A percentile compares a stretch with the other conserved stretches of the same genome.
Conservation (phyloP, 108 stramenopile genomes). For the Phaeodactylum tricornutum region DNA sequence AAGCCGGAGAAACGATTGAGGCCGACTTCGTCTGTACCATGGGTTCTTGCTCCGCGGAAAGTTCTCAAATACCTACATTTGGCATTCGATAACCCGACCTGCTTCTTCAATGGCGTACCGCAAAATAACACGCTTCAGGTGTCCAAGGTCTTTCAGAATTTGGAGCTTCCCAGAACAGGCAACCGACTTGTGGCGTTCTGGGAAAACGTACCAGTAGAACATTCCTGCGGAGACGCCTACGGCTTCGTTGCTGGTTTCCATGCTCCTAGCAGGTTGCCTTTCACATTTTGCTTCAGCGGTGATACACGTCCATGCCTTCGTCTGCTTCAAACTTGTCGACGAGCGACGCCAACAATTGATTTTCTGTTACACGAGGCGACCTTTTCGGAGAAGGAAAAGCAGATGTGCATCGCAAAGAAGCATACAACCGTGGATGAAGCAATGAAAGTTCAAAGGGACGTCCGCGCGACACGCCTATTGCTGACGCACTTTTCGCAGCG, state of each 20-base stretch:
- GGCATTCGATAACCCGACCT: neutral
- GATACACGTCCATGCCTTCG: constrained; percentile 60
- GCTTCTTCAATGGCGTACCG: constrained; percentile 2
- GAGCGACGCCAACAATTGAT: neutral
- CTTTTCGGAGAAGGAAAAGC: constrained; percentile 23
- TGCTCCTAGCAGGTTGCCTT: constrained; percentile 10
- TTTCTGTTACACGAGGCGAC: constrained; percentile 50
- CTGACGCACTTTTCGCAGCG: constrained; percentile 62
- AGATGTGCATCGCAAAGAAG: constrained; percentile 30
- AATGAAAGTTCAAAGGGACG: constrained; percentile 24
- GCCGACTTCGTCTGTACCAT: neutral
- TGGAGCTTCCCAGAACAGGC: neutral
- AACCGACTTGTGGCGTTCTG: constrained; percentile 1
- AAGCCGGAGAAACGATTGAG: constrained; percentile 7
- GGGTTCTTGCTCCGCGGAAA: constrained; percentile 30
- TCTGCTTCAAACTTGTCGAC: constrained; percentile 37
- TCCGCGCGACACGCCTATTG: constrained; percentile 22
- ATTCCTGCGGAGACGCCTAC: constrained; percentile 51
- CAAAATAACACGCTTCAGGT: neutral
- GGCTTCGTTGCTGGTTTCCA: constrained; percentile 41
- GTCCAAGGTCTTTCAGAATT: neutral
- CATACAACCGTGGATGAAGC: constrained; percentile 47
- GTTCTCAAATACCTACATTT: constrained; percentile 30
- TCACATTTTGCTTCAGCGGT: constrained; percentile 57
- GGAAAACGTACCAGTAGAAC: constrained; percentile 48